Percentiles rank a stretch among this genome's conserved stretches.
These are phyloP conservation scores for Solanum piurae DNA, from an alignment of 257 asterid genomes.

Conservation along the genomic window DNA sequence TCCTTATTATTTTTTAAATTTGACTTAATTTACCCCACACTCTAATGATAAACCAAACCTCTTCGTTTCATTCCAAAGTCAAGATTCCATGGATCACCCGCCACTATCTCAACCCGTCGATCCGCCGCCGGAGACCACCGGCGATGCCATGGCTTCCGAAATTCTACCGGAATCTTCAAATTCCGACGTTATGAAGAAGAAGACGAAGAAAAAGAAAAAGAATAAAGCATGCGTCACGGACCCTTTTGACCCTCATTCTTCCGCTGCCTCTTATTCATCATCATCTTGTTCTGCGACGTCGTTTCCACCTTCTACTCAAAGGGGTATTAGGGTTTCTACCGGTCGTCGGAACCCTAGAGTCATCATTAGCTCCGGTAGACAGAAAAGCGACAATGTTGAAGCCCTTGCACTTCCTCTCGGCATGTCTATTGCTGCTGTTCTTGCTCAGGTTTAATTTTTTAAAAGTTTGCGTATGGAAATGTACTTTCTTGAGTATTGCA, in stretches of 20 bases:
- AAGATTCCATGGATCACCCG: background rate
- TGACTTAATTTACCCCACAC: background rate
- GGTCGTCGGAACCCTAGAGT: slow-evolving; percentile 33
- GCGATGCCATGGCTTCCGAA: slow-evolving; percentile 9
- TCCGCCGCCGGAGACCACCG: slow-evolving; percentile 4
- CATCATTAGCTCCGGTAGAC: slow-evolving; percentile 28
- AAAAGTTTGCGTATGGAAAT: background rate
- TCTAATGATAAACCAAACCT: background rate
- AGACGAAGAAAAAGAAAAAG: slow-evolving; percentile 16
- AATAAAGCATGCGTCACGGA: slow-evolving; percentile 12
- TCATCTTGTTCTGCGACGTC: slow-evolving; percentile 27
- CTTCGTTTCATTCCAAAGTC: background rate
- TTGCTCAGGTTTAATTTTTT: slow-evolving; percentile 41
- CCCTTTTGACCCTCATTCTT: slow-evolving; percentile 17
- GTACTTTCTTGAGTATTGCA: background rate
- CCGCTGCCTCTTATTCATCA: slow-evolving; percentile 24
- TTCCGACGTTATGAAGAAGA: background rate
- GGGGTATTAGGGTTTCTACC: slow-evolving; percentile 44
- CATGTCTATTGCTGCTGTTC: slow-evolving; percentile 82
- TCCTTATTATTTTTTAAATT: background rate
- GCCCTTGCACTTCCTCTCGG: slow-evolving; percentile 85
- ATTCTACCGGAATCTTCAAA: slow-evolving; percentile 15
- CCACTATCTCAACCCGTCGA: slow-evolving; percentile 8
- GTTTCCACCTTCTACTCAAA: slow-evolving; percentile 6
- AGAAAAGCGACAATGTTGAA: slow-evolving; percentile 27